Evolutionary conservation across 495 filamentous ascomycete species (phyloP).

Genomic region (Paragyromitra xinjiangensis): DNA sequence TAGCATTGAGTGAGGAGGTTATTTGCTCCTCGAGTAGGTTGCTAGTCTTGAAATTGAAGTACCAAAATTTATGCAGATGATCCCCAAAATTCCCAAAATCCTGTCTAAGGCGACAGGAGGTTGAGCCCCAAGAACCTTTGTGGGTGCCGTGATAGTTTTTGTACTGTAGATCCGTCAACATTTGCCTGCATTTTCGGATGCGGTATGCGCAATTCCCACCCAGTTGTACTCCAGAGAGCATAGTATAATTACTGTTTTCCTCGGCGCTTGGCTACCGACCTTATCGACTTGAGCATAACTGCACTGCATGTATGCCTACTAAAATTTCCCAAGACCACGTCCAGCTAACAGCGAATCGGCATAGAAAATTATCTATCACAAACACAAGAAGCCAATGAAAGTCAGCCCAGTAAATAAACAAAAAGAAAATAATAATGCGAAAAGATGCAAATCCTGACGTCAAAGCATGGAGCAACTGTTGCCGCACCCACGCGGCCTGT

Average conservation of each 20-base stretch:
- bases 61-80: constrained; percentile 1
- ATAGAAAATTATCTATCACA: constrained; percentile 48
- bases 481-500: constrained; percentile 18
- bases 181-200: constrained; percentile 48
- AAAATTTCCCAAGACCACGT: constrained; percentile 27
- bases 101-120: constrained; percentile 8
- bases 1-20: neutral
- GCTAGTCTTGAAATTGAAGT: constrained; percentile 6
- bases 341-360: constrained; percentile 10
- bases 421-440: constrained; percentile 31
- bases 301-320: constrained; percentile 4
- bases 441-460: constrained; percentile 44
- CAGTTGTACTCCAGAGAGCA: constrained; percentile 8
- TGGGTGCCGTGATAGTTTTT: constrained; percentile 23
- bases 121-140: constrained; percentile 32
- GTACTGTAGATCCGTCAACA: constrained; percentile 38
- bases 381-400: constrained; percentile 27
- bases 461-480: constrained; percentile 39
- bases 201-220: constrained; percentile 32
- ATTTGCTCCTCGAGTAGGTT: neutral
- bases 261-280: constrained; percentile 49
- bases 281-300: constrained; percentile 37
- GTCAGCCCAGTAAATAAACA: constrained; percentile 29
- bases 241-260: neutral
- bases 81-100: neutral